These are phyloP conservation scores for Kluyveromyces wickerhamii DNA, from an alignment of 805 yeast genomes.

Conservation along the genomic window DNA sequence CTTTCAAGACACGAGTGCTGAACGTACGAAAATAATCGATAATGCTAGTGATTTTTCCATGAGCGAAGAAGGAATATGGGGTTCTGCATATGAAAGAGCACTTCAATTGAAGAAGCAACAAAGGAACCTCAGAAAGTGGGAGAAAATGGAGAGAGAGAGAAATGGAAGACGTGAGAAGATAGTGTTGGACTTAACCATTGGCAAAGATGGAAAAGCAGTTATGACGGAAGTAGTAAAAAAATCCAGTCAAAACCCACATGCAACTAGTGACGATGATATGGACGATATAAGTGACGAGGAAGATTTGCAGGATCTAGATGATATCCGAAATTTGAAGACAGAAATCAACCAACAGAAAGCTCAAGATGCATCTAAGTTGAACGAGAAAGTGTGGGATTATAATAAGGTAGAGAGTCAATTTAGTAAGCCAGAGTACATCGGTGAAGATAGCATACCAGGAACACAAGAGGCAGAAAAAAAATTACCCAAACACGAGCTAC, in stretches of 20 bases:
- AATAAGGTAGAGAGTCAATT: conserved; percentile 47
- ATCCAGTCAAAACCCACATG: conserved; percentile 15
- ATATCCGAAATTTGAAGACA: conserved; percentile 21
- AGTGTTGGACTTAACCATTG: conserved; percentile 69
- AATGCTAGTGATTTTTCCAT: conserved; percentile 72
- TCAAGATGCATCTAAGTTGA: conserved; percentile 16
- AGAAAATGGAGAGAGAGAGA: conserved; percentile 47
- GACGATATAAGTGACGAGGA: conserved; percentile 33
- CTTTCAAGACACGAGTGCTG: conserved; percentile 81
- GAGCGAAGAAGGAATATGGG: conserved; percentile 61
- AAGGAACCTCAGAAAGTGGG: conserved; percentile 55
- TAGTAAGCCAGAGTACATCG: conserved; percentile 43
- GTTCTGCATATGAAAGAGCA: conserved; percentile 77
- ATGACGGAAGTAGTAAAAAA: conserved; percentile 41
- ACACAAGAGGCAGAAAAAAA: not conserved
- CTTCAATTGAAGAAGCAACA: conserved; percentile 82
- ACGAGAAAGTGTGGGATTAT: conserved; percentile 50
- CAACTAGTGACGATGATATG: conserved; percentile 25
- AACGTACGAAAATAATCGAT: conserved; percentile 87
- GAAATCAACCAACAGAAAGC: conserved; percentile 15
- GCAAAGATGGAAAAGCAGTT: conserved; percentile 67
- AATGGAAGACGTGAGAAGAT: conserved; percentile 62
- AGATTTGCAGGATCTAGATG: conserved; percentile 26
- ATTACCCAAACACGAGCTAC: conserved; percentile 8
- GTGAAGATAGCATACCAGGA: conserved; percentile 1